Evolutionary conservation across 2,329 filamentous ascomycete species (phyloP).

Genomic region (Pestalotiopsis sp.): DNA sequence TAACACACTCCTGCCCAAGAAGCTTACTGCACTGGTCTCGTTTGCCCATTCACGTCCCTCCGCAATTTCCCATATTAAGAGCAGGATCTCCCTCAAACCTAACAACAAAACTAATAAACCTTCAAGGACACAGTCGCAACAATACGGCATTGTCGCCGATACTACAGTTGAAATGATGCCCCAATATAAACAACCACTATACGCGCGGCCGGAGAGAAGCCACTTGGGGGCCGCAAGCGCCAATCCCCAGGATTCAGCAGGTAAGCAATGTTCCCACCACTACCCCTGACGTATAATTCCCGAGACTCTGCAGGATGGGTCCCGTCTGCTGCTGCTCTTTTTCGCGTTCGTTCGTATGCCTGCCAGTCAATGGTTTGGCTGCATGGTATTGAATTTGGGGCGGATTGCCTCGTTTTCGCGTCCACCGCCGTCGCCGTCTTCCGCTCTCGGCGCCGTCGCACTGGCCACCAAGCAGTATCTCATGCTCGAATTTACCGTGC

Average conservation of each 20-base stretch:
- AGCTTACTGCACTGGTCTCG: slow-evolving; percentile 3
- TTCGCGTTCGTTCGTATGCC: background rate
- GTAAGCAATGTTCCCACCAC: background rate
- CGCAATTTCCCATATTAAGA: slow-evolving; percentile 6
- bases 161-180: slow-evolving; percentile 8
- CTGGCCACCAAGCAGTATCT: background rate
- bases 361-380: background rate
- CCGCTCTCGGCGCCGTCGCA: background rate
- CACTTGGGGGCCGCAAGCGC: background rate
- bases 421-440: background rate
- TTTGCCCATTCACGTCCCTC: slow-evolving; percentile 2
- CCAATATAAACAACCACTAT: slow-evolving; percentile 4
- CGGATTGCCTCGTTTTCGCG: background rate
- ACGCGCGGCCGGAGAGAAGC: slow-evolving; percentile 10
- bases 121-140: background rate
- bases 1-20: background rate
- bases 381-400: background rate
- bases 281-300: background rate
- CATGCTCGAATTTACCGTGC: background rate
- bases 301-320: background rate
- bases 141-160: background rate
- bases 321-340: background rate
- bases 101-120: background rate
- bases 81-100: background rate
- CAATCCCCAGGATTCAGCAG: slow-evolving; percentile 6